Percentiles rank a stretch among this genome's conserved stretches.
Evolutionary conservation across 768 basidiomycete genomes (phyloP).

Genomic region (Hygrophorus russula): DNA sequence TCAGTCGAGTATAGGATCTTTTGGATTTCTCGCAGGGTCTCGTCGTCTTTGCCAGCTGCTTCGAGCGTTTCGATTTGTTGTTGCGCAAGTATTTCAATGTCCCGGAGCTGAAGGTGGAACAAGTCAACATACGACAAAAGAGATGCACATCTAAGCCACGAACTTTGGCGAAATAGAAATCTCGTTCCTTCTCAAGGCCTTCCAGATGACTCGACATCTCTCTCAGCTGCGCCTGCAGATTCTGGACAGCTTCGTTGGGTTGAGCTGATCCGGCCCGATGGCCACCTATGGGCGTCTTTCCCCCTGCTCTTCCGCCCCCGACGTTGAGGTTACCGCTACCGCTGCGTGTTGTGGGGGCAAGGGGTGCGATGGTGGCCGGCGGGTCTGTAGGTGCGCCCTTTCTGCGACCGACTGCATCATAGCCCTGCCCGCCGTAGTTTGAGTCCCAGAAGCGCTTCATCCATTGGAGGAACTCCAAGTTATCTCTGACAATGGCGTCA

Average conservation of each 20-base stretch:
- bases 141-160: not conserved
- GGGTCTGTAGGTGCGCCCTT: constrained; percentile 68
- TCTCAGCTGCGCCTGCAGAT: constrained; percentile 64
- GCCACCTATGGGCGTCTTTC: constrained; percentile 63
- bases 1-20: constrained; percentile 92
- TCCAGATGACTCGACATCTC: constrained; percentile 79
- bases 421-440: constrained; percentile 79
- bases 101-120: constrained; percentile 56
- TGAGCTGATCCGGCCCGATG: constrained; percentile 56
- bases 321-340: constrained; percentile 21
- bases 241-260: constrained; percentile 55
- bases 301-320: constrained; percentile 39
- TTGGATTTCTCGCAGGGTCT: constrained; percentile 68
- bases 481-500: constrained; percentile 49
- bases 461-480: constrained; percentile 98
- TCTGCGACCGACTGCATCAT: constrained; percentile 76
- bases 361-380: constrained; percentile 69
- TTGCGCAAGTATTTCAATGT: constrained; percentile 92
- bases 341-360: constrained; percentile 28
- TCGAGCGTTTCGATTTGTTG: constrained; percentile 59
- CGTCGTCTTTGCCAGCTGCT: constrained; percentile 42
- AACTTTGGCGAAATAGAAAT: constrained; percentile 98
- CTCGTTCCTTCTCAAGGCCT: constrained; percentile 91
- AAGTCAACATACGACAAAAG: not conserved
- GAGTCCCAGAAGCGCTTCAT: constrained; percentile 92